Conservation (phyloP, 805 yeast genomes). For the Pichia deserticola region DNA sequence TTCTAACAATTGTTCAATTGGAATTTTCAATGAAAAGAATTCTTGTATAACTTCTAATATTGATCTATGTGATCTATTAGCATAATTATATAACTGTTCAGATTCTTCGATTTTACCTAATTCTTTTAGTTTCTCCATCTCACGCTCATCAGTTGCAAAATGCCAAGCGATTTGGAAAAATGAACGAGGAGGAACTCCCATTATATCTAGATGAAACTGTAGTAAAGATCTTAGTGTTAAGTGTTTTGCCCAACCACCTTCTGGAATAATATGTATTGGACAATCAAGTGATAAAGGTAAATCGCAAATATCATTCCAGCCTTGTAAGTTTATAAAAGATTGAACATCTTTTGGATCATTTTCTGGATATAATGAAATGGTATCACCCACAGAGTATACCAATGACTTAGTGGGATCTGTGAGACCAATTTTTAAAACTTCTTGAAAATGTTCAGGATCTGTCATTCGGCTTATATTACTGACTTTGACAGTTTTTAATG, state of each 20-base stretch:
- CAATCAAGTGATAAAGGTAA: constrained; percentile 33
- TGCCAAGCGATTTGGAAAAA: constrained; percentile 72
- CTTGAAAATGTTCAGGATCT: constrained; percentile 72
- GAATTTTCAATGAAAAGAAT: constrained; percentile 68
- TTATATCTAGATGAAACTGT: constrained; percentile 75
- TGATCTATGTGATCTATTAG: constrained; percentile 88
- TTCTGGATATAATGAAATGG: constrained; percentile 66
- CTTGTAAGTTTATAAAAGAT: constrained; percentile 56
- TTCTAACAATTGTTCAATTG: constrained; percentile 69
- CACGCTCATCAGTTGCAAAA: constrained; percentile 69
- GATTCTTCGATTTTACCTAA: constrained; percentile 64
- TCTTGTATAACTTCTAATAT: constrained; percentile 77
- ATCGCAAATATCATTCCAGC: constrained; percentile 71
- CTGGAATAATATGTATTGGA: constrained; percentile 26
- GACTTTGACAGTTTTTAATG: constrained; percentile 37
- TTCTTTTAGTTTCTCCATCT: constrained; percentile 67
- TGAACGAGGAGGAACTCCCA: constrained; percentile 74
- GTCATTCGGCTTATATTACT: constrained; percentile 56
- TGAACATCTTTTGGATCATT: constrained; percentile 63
- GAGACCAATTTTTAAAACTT: constrained; percentile 61
- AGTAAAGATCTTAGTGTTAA: constrained; percentile 67
- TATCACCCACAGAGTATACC: constrained; percentile 69
- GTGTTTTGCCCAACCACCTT: constrained; percentile 55
- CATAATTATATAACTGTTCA: constrained; percentile 82
- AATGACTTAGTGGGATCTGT: constrained; percentile 23